Percentiles rank a stretch among this genome's conserved stretches.
Conservation (phyloP, 208 protist species). For the Vickermania ingenoplastis region DNA sequence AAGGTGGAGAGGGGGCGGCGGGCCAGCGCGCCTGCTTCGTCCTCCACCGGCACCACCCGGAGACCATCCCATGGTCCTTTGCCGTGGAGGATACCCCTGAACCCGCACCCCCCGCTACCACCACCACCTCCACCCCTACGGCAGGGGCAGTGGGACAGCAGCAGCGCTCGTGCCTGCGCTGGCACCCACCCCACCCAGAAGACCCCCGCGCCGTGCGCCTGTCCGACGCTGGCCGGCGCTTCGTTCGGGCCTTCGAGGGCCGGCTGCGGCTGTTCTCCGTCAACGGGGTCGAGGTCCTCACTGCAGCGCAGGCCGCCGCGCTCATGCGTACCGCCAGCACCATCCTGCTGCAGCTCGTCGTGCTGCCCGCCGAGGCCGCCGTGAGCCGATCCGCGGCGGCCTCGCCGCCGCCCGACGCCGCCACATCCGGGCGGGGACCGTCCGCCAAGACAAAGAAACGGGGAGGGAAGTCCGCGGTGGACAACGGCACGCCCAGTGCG, state of each 20-base stretch:
- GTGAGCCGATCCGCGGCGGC: too few species aligned
- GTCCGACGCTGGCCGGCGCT: background rate
- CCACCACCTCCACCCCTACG: slow-evolving; percentile 19
- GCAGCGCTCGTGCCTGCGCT: slow-evolving; percentile 6
- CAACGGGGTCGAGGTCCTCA: slow-evolving; percentile 56
- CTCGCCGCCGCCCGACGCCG: background rate
- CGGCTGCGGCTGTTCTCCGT: slow-evolving; percentile 39
- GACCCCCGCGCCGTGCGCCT: background rate
- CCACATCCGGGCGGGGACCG: too few species aligned
- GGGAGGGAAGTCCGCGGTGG: too few species aligned
- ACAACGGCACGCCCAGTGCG: too few species aligned
- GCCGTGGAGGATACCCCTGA: background rate
- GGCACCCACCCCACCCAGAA: slow-evolving; percentile 5
- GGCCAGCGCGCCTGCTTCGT: slow-evolving; percentile 26
- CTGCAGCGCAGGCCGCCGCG: slow-evolving; percentile 24
- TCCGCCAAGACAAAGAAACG: too few species aligned
- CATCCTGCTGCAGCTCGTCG: slow-evolving; percentile 47
- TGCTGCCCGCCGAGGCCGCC: slow-evolving; percentile 14
- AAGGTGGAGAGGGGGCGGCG: slow-evolving; percentile 18
- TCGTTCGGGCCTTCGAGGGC: slow-evolving; percentile 20
- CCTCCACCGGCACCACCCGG: slow-evolving; percentile 32
- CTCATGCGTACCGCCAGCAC: slow-evolving; percentile 30
- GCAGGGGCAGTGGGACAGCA: too few species aligned
- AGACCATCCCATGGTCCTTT: slow-evolving; percentile 8
- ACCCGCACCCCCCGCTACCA: slow-evolving; percentile 23